Conservation (phyloP, 768 basidiomycete genomes). For the Agaricus subrufescens region DNA sequence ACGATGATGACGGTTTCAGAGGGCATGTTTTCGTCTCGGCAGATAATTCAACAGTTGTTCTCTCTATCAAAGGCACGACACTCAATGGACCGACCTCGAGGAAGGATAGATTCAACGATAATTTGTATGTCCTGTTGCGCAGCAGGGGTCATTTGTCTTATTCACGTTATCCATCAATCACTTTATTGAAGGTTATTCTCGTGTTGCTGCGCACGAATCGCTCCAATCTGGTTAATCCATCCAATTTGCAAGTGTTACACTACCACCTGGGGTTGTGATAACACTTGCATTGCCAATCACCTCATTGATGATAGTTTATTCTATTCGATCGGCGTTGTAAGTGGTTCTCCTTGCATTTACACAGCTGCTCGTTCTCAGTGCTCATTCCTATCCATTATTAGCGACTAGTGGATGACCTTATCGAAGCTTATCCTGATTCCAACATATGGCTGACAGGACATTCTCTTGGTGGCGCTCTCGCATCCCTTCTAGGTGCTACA, state of each 20-base stretch:
- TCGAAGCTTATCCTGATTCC: conserved; percentile 74
- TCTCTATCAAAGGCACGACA: conserved; percentile 88
- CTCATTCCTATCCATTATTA: conserved; percentile 21
- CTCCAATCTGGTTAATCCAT: conserved; percentile 79
- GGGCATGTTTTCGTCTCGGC: conserved; percentile 84
- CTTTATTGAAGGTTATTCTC: conserved; percentile 51
- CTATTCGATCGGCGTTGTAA: conserved; percentile 81
- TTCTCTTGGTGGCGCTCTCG: conserved; percentile 87
- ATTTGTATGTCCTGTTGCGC: conserved; percentile 36
- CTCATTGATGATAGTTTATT: conserved; percentile 89
- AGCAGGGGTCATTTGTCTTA: background rate
- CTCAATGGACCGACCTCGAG: conserved; percentile 80
- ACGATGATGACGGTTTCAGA: conserved; percentile 66
- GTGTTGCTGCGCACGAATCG: conserved; percentile 91
- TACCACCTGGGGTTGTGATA: conserved; percentile 67
- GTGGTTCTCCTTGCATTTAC: conserved; percentile 20
- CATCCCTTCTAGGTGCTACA: conserved; percentile 83
- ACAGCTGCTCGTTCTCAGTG: background rate
- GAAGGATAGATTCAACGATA: conserved; percentile 93
- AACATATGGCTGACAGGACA: conserved; percentile 90
- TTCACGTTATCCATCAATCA: background rate
- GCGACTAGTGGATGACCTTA: conserved; percentile 87
- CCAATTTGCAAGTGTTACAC: conserved; percentile 89
- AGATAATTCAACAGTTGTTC: conserved; percentile 77
- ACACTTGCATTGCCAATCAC: conserved; percentile 76